Evolutionary conservation across 208 protist species (phyloP).

Genomic region (Leishmania arabica): DNA sequence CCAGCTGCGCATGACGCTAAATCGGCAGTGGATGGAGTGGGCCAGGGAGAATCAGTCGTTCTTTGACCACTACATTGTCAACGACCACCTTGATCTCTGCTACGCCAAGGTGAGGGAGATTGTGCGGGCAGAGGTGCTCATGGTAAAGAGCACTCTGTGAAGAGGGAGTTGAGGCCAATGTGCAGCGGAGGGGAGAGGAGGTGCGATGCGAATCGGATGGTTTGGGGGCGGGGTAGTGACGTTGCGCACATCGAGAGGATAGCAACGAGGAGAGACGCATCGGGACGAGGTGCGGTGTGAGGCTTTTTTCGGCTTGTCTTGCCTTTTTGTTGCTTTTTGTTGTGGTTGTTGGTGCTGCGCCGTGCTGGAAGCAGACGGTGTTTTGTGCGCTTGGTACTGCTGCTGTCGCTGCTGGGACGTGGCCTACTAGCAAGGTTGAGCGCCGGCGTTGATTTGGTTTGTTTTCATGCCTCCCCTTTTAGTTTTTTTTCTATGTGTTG

Average conservation of each 20-base stretch:
- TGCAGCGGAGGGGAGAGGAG: not conserved
- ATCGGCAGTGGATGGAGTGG: constrained; percentile 62
- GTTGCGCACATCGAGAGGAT: not conserved
- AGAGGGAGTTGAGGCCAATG: not conserved
- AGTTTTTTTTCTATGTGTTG: not conserved
- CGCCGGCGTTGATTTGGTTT: not conserved
- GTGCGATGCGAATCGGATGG: not conserved
- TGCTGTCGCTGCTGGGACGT: not conserved
- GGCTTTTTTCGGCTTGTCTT: not conserved
- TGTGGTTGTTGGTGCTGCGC: not conserved
- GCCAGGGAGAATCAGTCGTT: constrained; percentile 44
- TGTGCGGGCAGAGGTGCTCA: constrained; percentile 32
- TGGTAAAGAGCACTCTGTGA: constrained; percentile 33
- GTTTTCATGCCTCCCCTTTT: not conserved
- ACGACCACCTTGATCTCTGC: constrained; percentile 74
- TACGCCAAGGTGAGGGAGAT: constrained; percentile 41
- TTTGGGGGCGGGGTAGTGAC: not conserved
- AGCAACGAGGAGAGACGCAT: not conserved
- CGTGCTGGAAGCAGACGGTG: not conserved
- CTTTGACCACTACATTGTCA: constrained; percentile 78
- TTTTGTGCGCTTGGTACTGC: not conserved
- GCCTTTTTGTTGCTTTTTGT: not conserved
- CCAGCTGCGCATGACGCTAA: constrained; percentile 50
- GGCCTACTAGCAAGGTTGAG: not conserved
- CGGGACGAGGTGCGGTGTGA: not conserved